phyloP scores from a whole-genome alignment of 352 stramenopile genomes.

The Pythium pyrilobum region DNA sequence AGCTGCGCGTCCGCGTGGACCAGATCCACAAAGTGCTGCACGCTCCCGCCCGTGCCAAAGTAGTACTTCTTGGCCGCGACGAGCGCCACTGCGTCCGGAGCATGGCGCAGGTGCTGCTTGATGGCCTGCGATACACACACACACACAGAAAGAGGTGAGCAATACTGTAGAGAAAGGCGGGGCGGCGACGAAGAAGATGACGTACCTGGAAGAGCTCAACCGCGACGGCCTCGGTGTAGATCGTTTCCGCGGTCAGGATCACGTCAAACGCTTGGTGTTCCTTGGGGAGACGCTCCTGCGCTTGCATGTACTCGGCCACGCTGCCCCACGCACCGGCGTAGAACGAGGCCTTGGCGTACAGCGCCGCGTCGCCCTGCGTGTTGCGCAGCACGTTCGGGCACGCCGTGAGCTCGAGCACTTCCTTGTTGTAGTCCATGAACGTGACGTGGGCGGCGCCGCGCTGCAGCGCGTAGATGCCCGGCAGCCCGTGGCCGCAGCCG shows the following conservation, averaged over 20 bases:
- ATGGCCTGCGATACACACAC: slow-evolving; percentile 61
- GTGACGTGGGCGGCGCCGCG: slow-evolving; percentile 53
- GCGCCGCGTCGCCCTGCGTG: slow-evolving; percentile 13
- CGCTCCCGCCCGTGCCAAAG: slow-evolving; percentile 80
- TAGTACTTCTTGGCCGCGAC: slow-evolving; percentile 87
- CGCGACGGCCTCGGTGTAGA: slow-evolving; percentile 79
- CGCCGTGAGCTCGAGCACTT: slow-evolving; percentile 82
- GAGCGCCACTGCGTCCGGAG: slow-evolving; percentile 40
- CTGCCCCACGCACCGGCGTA: slow-evolving; percentile 74
- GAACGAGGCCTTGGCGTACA: slow-evolving; percentile 46
- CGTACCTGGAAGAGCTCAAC: slow-evolving; percentile 62
- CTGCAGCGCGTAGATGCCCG: slow-evolving; percentile 70
- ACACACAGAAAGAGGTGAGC: too few species aligned
- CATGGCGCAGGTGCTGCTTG: slow-evolving; percentile 55
- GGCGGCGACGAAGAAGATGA: too few species aligned
- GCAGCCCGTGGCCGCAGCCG: slow-evolving; percentile 73
- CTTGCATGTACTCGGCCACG: slow-evolving; percentile 49
- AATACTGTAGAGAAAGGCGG: too few species aligned
- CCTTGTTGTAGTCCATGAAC: slow-evolving; percentile 88
- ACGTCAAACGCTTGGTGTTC: slow-evolving; percentile 60
- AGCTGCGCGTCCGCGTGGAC: slow-evolving; percentile 45
- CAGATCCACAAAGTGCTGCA: slow-evolving; percentile 77
- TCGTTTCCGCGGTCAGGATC: slow-evolving; percentile 80
- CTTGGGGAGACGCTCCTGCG: slow-evolving; percentile 21
- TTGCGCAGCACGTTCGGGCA: slow-evolving; percentile 72